Evolutionary conservation across 192 early-diverging fungal species (phyloP), one percentile per base, ranked within the genome.

Genomic region (Spizellomyces sp.): DNA sequence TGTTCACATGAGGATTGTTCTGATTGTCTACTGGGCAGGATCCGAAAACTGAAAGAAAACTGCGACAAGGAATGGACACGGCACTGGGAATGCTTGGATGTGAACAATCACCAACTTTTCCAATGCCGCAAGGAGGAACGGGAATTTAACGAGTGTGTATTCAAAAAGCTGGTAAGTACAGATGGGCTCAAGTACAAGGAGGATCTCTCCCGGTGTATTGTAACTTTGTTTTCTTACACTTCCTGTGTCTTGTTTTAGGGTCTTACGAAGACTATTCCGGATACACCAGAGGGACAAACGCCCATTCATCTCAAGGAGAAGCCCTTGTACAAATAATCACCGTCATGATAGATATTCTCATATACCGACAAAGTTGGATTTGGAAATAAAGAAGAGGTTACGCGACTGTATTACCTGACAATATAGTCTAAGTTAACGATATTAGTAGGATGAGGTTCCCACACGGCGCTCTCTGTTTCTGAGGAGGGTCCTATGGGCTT

Each of bases 21-120:
- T 15, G 8, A 62, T 62, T 70, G 58, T 43, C 21, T 63, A 22
- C 66, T 15, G 8, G 73, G 9, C 77, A 95, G 93, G 17, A 83
- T 96, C 77, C 72, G 85, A 57, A 95, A 96, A 79, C 85, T 98
- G 68, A 90, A 95, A 79, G 88, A 87, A 58, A 90, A 96, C 82
- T 98, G 96, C 79, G 89, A 87, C 64, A 80, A 86, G 64, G 87
- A 94, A 73, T 97, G 94, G 84, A 87, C 87, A 10, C 83, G 86
- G 45, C 95, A 98, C 79, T 98, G 94, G 91, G 80, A 93, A 69
- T 97, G 95, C 73, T 80, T 97, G 62, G 96, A 98, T 69, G 82
- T 79, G 67, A 91, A 94, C 73, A 98, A 98, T 80, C 96, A 98
- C 72, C 87, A 91, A 63, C 87, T 90, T 70, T 87, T 86, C 72